Evolutionary conservation across 1,139 yeast genomes (phyloP).

Genomic region (Pichiaceae sp.): DNA sequence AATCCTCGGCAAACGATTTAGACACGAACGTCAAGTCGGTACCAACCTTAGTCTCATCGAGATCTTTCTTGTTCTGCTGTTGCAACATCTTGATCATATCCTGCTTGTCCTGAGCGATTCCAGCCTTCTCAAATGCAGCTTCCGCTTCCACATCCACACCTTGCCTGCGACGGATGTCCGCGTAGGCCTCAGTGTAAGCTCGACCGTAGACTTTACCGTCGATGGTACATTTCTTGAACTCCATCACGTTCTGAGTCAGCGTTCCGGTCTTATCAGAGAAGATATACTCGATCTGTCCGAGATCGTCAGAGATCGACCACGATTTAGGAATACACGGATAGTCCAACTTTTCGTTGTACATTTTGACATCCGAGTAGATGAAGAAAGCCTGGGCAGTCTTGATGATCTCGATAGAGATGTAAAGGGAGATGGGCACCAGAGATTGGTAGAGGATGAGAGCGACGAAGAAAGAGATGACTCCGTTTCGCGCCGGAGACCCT

Average conservation of each 20-base stretch:
- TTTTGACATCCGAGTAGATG: constrained; percentile 77
- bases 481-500: constrained; percentile 65
- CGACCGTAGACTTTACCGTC: constrained; percentile 84
- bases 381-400: constrained; percentile 92
- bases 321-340: constrained; percentile 95
- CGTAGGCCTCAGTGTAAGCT: constrained; percentile 93
- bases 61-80: constrained; percentile 25
- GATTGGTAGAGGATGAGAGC: constrained; percentile 84
- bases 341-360: constrained; percentile 80
- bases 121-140: constrained; percentile 49
- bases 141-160: constrained; percentile 76
- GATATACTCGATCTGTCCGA: constrained; percentile 93
- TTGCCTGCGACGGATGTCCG: constrained; percentile 82
- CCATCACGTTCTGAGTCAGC: constrained; percentile 93
- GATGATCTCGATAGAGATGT: constrained; percentile 90
- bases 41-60: constrained; percentile 15
- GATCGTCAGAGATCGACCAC: constrained; percentile 95
- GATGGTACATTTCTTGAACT: constrained; percentile 86
- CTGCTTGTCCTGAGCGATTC: constrained; percentile 54
- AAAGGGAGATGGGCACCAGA: constrained; percentile 88
- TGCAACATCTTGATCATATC: constrained; percentile 55
- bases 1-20: constrained; percentile 49
- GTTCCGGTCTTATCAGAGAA: constrained; percentile 98
- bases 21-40: constrained; percentile 74
- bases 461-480: constrained; percentile 81